Evolutionary conservation across 2,329 filamentous ascomycete species (phyloP).

Genomic region (Colletotrichum sidae): DNA sequence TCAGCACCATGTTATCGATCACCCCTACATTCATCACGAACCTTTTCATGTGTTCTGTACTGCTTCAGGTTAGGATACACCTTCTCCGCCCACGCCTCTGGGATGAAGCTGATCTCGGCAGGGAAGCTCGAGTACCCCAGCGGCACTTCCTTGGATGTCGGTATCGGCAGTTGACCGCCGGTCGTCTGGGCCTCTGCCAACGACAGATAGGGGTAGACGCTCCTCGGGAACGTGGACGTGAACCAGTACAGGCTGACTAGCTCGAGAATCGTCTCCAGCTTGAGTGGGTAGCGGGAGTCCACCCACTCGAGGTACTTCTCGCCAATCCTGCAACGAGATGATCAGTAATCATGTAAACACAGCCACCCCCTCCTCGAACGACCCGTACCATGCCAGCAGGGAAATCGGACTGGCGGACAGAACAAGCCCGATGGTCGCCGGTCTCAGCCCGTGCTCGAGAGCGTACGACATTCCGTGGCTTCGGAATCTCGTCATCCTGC

Average conservation of each 20-base stretch:
- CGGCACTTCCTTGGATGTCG: slow-evolving; percentile 52
- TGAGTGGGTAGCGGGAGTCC: slow-evolving; percentile 51
- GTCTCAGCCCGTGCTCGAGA: slow-evolving; percentile 63
- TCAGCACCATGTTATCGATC: background rate
- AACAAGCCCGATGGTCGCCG: slow-evolving; percentile 67
- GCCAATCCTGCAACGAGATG: slow-evolving; percentile 53
- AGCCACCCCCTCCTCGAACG: background rate
- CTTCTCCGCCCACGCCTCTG: slow-evolving; percentile 47
- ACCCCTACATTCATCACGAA: background rate
- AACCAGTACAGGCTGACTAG: slow-evolving; percentile 67
- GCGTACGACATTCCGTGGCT: slow-evolving; percentile 60
- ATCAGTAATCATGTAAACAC: background rate
- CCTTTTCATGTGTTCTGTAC: slow-evolving; percentile 25
- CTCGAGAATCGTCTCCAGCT: slow-evolving; percentile 59
- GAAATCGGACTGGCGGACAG: slow-evolving; percentile 66
- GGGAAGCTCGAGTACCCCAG: slow-evolving; percentile 60
- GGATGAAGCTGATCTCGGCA: slow-evolving; percentile 52
- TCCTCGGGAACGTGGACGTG: slow-evolving; percentile 59
- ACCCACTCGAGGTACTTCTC: slow-evolving; percentile 68
- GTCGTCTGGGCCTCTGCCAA: background rate
- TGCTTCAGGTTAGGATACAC: slow-evolving; percentile 37
- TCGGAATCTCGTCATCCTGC: background rate
- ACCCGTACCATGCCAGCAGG: slow-evolving; percentile 61
- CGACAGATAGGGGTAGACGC: slow-evolving; percentile 61
- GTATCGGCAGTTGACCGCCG: slow-evolving; percentile 35